Percentiles rank a stretch among this genome's conserved stretches.
These are phyloP conservation scores for Synchytrium microbalum DNA, from an alignment of 371 early-diverging fungal genomes.

Conservation along the genomic window DNA sequence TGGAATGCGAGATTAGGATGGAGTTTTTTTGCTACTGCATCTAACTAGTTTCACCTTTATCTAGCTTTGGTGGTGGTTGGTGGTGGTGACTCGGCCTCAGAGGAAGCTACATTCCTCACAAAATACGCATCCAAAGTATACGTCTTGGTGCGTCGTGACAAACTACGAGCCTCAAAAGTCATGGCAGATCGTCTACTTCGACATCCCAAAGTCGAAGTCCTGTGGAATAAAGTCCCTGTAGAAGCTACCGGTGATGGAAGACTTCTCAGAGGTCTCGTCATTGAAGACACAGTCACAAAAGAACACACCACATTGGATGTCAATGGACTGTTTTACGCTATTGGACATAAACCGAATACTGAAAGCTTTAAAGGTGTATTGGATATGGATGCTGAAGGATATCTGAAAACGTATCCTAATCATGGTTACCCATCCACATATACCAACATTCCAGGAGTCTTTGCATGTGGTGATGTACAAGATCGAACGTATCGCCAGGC, in stretches of 20 bases:
- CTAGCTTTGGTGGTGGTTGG: constrained; percentile 50
- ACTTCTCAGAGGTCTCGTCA: constrained; percentile 23
- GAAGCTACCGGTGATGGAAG: constrained; percentile 40
- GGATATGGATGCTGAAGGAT: constrained; percentile 44
- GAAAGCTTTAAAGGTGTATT: constrained; percentile 26
- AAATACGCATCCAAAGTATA: constrained; percentile 55
- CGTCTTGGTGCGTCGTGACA: constrained; percentile 52
- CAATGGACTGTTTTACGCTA: constrained; percentile 62
- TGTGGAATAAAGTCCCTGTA: constrained; percentile 44
- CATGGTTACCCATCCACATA: constrained; percentile 28
- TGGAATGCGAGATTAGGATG: no score
- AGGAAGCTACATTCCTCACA: constrained; percentile 57
- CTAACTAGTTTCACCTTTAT: neutral
- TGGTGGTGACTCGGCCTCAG: constrained; percentile 65
- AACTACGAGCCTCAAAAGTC: constrained; percentile 53
- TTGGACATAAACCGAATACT: constrained; percentile 55
- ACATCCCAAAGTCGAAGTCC: constrained; percentile 49
- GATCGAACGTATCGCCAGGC: constrained; percentile 58
- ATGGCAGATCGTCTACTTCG: constrained; percentile 44
- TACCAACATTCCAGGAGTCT: constrained; percentile 52
- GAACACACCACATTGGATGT: constrained; percentile 26
- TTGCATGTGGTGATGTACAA: constrained; percentile 65
- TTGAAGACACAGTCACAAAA: constrained; percentile 27
- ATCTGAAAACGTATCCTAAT: constrained; percentile 60
- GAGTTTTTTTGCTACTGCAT: neutral